Percentiles rank a stretch among this genome's conserved stretches.
Conservation (phyloP, 805 yeast species). For the Komagataella kurtzmanii region DNA sequence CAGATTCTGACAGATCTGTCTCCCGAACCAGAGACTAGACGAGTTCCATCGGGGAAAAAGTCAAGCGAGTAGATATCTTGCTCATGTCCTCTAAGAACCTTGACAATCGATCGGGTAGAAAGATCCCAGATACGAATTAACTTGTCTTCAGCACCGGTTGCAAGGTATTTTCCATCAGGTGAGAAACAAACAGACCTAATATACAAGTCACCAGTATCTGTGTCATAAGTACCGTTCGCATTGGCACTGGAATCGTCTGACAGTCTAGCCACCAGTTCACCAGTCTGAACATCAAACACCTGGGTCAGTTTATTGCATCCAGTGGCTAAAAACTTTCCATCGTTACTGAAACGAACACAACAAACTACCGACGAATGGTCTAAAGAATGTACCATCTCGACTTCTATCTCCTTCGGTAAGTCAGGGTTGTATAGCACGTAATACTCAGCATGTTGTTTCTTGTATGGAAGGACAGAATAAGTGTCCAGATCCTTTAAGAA, state of each 20-base stretch:
- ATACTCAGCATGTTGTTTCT: constrained; percentile 75
- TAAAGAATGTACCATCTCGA: constrained; percentile 77
- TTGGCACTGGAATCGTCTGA: constrained; percentile 58
- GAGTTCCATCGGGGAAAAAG: constrained; percentile 88
- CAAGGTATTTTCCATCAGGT: constrained; percentile 86
- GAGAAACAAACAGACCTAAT: constrained; percentile 93
- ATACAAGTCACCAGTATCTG: constrained; percentile 72
- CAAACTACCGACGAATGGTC: constrained; percentile 94
- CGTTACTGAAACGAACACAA: constrained; percentile 86
- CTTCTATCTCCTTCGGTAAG: constrained; percentile 62
- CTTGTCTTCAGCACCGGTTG: constrained; percentile 89
- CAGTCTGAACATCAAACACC: constrained; percentile 85
- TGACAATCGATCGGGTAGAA: constrained; percentile 69
- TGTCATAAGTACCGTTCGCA: constrained; percentile 30
- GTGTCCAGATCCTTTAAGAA: constrained; percentile 72
- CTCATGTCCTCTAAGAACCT: constrained; percentile 85
- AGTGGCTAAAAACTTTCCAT: constrained; percentile 88
- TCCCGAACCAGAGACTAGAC: constrained; percentile 90
- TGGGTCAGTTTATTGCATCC: constrained; percentile 96
- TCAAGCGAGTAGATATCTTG: constrained; percentile 95
- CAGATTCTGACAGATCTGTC: constrained; percentile 94
- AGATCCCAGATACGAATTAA: constrained; percentile 94
- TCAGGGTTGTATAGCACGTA: constrained; percentile 86
- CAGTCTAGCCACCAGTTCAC: constrained; percentile 76
- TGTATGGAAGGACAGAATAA: constrained; percentile 59